Conservation (phyloP, 345 rosid genomes). For the Eucalyptus brandiana region DNA sequence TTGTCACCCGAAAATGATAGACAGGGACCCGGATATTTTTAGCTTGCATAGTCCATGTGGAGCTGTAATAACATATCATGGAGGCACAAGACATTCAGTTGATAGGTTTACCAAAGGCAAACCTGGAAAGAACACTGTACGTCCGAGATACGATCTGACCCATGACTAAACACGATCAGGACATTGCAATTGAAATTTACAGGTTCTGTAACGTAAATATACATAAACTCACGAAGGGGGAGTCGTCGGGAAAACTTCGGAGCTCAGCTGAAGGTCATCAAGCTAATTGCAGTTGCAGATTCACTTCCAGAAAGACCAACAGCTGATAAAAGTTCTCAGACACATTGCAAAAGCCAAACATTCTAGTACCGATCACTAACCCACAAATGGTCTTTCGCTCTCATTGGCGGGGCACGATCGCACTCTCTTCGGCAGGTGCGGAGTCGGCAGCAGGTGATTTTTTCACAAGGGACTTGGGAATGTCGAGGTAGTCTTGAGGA, state of each 20-base stretch:
- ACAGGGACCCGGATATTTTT: neutral
- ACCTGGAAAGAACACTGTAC: neutral
- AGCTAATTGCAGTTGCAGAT: neutral
- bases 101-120: neutral
- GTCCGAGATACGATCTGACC: neutral
- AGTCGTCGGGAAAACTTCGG: neutral
- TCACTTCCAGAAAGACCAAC: neutral
- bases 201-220: neutral
- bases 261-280: neutral
- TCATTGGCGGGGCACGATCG: slow-evolving; percentile 40
- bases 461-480: slow-evolving; percentile 69
- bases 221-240: neutral
- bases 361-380: neutral
- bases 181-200: neutral
- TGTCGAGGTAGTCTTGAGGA: slow-evolving; percentile 58
- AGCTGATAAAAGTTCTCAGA: neutral
- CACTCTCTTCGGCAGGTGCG: slow-evolving; percentile 26
- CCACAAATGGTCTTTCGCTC: neutral
- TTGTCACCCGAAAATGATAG: neutral
- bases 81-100: neutral
- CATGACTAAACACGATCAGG: neutral
- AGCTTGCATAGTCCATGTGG: neutral
- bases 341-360: neutral
- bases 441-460: slow-evolving; percentile 40
- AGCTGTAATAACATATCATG: neutral